phyloP scores from a whole-genome alignment of 1,284 basidiomycete genomes.

The Takashimella tepidaria region DNA sequence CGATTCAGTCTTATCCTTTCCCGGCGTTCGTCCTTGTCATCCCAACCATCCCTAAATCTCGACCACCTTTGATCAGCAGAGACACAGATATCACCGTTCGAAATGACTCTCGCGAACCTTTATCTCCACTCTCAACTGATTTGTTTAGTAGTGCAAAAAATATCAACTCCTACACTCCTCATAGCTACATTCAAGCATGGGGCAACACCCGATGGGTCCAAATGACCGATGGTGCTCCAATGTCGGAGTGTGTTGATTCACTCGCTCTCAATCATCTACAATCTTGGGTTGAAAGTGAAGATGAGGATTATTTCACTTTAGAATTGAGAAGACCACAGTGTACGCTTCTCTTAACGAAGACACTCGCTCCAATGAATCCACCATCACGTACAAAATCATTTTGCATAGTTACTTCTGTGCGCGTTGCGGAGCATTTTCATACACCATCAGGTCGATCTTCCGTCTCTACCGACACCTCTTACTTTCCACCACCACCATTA shows the following conservation, averaged over 20 bases:
- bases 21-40: slow-evolving; percentile 28
- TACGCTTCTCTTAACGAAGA: slow-evolving; percentile 18
- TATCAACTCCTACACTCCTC: neutral
- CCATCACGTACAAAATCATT: slow-evolving; percentile 22
- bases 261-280: slow-evolving; percentile 16
- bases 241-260: slow-evolving; percentile 22
- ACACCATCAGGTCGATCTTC: neutral
- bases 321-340: slow-evolving; percentile 10
- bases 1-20: slow-evolving; percentile 30
- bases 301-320: slow-evolving; percentile 11
- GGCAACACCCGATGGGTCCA: slow-evolving; percentile 25
- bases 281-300: slow-evolving; percentile 27
- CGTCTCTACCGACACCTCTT: neutral
- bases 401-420: slow-evolving; percentile 24
- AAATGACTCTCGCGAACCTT: slow-evolving; percentile 13
- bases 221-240: slow-evolving; percentile 16
- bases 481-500: too few species aligned
- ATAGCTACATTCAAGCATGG: slow-evolving; percentile 15
- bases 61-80: slow-evolving; percentile 24
- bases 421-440: neutral
- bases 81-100: slow-evolving; percentile 35
- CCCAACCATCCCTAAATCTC: slow-evolving; percentile 4
- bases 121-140: slow-evolving; percentile 15
- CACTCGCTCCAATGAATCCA: slow-evolving; percentile 20
- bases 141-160: slow-evolving; percentile 2